Base-by-base conservation (phyloP, 1,139 yeast species). In the Taiozyma onychis region DNA sequence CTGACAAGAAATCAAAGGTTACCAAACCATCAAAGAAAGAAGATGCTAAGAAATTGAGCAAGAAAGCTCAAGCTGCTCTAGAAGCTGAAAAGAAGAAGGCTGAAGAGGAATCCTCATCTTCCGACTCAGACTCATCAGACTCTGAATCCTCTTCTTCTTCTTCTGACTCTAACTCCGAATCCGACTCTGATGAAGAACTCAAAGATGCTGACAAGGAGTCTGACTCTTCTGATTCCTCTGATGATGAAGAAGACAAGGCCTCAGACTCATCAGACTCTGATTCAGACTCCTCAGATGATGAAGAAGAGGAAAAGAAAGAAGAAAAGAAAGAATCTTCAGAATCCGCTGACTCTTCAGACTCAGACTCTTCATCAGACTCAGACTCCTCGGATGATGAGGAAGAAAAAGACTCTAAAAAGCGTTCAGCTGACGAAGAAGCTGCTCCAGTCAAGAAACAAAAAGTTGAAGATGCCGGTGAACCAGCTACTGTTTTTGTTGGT, bases 401-500 rank as follows among this genome's bases (percentile, higher is more conserved):
- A 43, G 65, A 62, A 48, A 60, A 63, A 44, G 67, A 61, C 44
- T 57, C 65, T 42, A 60, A 57, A 48, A 57, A 59, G 49, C 62
- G 62, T 48, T 54, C 56, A 48, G 64, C 60, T 46, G 67, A 66
- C 41, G 60, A 53, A 56, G 55, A 62, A 39, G 64, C 54, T 28
- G 54, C 61, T 44, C 61, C 63, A 48, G 53, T 62, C 44, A 60
- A 57, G 48, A 57, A 59, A 48, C 59, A 58, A 44, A 57, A 56
- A 49, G 63, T 60, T 44, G 66, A 65, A 44, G 57, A 49, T 47
- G 68, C 64, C 44, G 70, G 65, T 46, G 76, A 87, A 71, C 87
- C 91, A 63, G 88, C 93, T 54, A 93, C 98, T 57, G 73, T 93
- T 61, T 93, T 93, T 66, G 98, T 90, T 58, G 99, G 99, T 65